A percentile compares a stretch with the other conserved stretches of the same genome.
Evolutionary conservation across 352 stramenopile genomes (phyloP).

Genomic region (Phytophthora cactorum): DNA sequence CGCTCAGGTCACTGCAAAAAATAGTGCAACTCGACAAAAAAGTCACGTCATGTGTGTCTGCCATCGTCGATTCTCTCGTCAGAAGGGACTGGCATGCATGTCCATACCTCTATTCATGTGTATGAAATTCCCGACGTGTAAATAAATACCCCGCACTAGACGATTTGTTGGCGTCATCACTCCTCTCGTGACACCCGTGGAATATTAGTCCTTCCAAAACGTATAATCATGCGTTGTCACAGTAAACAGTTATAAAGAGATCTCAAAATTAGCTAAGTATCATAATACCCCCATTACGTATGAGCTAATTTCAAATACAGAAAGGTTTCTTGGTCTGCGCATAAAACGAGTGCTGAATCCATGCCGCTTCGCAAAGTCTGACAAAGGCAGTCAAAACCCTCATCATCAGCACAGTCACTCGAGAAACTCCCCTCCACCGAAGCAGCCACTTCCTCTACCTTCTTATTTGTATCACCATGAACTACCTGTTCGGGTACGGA

Average conservation of each 20-base stretch:
- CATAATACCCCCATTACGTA: too few species aligned
- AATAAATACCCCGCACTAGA: conserved; percentile 3
- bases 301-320: background rate
- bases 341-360: conserved; percentile 24
- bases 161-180: conserved; percentile 26
- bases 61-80: background rate
- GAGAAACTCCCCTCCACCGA: conserved; percentile 28
- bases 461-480: conserved; percentile 27
- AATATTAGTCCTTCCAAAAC: background rate
- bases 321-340: background rate
- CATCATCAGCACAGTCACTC: conserved; percentile 11
- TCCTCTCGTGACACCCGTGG: too few species aligned
- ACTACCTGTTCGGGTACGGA: conserved; percentile 44
- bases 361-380: conserved; percentile 26
- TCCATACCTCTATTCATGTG: background rate
- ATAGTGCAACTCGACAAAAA: too few species aligned
- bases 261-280: too few species aligned
- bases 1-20: too few species aligned
- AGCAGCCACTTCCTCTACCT: conserved; percentile 6
- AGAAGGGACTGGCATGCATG: background rate
- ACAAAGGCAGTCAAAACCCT: conserved; percentile 24
- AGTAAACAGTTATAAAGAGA: background rate
- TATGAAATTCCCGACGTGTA: background rate
- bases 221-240: background rate
- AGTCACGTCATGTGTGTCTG: background rate